Conservation (phyloP, 768 basidiomycete species). For the Naematelia aurantialba region DNA sequence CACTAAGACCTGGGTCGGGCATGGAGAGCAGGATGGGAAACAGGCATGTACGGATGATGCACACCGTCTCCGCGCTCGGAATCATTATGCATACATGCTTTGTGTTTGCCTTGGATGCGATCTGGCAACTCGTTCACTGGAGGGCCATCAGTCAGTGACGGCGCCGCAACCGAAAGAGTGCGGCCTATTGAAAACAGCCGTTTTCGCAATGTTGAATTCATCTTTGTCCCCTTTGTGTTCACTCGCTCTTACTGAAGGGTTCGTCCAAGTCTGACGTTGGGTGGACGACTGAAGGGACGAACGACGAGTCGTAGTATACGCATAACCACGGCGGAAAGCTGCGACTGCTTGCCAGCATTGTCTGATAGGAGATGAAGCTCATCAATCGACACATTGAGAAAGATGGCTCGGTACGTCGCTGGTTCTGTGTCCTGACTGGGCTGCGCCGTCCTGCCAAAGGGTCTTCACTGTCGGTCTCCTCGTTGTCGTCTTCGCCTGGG, state of each 20-base stretch:
- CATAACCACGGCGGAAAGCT: too few species aligned
- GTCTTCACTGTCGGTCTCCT: too few species aligned
- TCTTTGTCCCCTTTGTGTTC: neutral
- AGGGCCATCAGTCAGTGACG: neutral
- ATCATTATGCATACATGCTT: neutral
- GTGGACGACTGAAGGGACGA: too few species aligned
- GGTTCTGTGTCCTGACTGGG: neutral
- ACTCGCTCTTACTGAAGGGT: too few species aligned
- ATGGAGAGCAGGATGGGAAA: too few species aligned
- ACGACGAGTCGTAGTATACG: too few species aligned
- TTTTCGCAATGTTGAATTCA: neutral
- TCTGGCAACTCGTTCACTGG: too few species aligned
- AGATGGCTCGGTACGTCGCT: slow-evolving; percentile 66
- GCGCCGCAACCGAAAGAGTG: neutral
- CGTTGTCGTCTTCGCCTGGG: too few species aligned
- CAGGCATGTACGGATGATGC: neutral
- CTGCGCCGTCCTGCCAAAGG: neutral
- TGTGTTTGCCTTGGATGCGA: too few species aligned
- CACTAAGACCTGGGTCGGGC: too few species aligned
- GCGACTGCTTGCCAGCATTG: neutral
- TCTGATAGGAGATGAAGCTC: slow-evolving; percentile 66
- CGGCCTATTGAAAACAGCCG: neutral
- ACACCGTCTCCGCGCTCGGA: too few species aligned
- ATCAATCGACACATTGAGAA: slow-evolving; percentile 79
- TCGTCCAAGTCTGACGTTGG: too few species aligned